Evolutionary conservation across 73 alveolate species (phyloP), one percentile per base, ranked within the genome.

Genomic region (Paraurostyla sp.): DNA sequence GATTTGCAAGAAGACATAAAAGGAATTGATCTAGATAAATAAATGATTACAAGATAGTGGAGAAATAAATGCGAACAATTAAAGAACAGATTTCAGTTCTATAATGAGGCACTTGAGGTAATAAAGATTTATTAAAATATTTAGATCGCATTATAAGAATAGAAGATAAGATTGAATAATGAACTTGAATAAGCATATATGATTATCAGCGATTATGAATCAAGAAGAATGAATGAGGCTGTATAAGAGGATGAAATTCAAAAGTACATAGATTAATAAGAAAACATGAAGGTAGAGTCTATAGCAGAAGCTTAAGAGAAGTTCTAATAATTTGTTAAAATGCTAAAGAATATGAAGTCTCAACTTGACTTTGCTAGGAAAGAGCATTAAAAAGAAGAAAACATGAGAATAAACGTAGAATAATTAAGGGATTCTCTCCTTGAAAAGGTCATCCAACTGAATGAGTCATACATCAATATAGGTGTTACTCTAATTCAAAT

Each of bases 1-100:
- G 69, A 52, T 18, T 52, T 52, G 69, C 69, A 52, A n/a, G 69
- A 52, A 4, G 69, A 52, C 23, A 52, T 52, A 11, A 52, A 52
- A 52, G 69, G 69, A 52, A 18, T 13, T 52, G 69, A 52, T 52
- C 30, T 52, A 4, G 69, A 52, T 18, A 52, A 52, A 20, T n/a
- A 6, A 52, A 52, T 52, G 69, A 52, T 52, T 9, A 25, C 13
- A 25, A 52, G 33, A 52, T 52, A 18, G 13, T 52, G 23, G 9
- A 52, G 69, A n/a, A 52, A 52, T 52, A 52, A 52, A 20, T 52
- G 23, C 23, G 33, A 9, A 20, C 4, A 13, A n/a, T 35, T 52
- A 4, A 52, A 52, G 33, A 25, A 52, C 13, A 52, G 23, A 52
- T 13, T n/a, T 4, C 13, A 9, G 23, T 52, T 52, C 33, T 20